Percentiles rank a stretch among this genome's conserved stretches.
Evolutionary conservation across 805 yeast genomes (phyloP).

Genomic region (Lipomyces chichibuensis): DNA sequence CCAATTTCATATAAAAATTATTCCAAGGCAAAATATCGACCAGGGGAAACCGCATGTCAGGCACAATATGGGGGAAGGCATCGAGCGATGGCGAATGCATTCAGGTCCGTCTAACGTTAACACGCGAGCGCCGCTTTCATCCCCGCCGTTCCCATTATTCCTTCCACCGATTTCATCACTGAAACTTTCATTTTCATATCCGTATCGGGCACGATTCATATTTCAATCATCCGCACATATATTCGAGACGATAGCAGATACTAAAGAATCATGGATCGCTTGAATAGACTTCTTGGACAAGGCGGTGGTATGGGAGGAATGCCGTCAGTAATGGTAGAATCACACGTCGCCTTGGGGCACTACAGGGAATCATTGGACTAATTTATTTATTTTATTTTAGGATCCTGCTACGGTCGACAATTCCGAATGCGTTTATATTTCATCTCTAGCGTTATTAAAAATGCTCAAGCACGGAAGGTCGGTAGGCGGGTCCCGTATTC

Average conservation of each 20-base stretch:
- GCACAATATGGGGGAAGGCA: not conserved
- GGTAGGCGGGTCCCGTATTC: not conserved
- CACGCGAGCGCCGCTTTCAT: no score
- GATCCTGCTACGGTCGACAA: slow-evolving; percentile 57
- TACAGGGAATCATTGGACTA: not conserved
- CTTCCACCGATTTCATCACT: not conserved
- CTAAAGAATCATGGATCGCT: slow-evolving; percentile 24
- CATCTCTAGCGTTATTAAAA: slow-evolving; percentile 90
- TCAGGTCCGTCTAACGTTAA: no score
- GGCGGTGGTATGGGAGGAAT: slow-evolving; percentile 28
- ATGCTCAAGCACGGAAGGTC: slow-evolving; percentile 94
- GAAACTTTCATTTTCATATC: not conserved
- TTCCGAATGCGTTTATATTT: slow-evolving; percentile 93
- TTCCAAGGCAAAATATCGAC: not conserved
- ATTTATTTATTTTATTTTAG: slow-evolving; percentile 9
- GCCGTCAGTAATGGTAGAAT: slow-evolving; percentile 25
- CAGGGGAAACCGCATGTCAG: not conserved
- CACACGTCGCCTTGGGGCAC: not conserved
- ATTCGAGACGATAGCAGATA: not conserved
- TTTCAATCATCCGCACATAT: not conserved
- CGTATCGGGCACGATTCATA: not conserved
- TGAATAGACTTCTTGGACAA: slow-evolving; percentile 30
- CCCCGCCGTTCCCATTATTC: not conserved
- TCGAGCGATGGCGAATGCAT: no score
- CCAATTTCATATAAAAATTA: not conserved